Conservation (phyloP, 192 early-diverging fungal genomes). For the Umbelopsis sp. region DNA sequence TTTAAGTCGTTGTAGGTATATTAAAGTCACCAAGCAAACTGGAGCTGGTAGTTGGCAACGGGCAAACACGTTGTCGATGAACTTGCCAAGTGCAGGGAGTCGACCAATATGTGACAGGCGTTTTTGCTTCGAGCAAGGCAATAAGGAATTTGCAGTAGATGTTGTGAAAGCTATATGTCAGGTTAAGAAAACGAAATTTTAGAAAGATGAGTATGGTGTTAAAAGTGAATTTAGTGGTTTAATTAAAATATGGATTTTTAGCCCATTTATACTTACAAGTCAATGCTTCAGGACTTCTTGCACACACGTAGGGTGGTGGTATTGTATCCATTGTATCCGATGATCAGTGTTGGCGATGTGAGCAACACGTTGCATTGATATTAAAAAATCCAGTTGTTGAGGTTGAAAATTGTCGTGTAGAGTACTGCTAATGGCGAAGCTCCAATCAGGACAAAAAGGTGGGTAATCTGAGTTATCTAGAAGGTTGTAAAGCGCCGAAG, state of each 20-base stretch:
- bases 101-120: neutral
- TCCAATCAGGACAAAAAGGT: neutral
- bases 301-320: conserved; percentile 8
- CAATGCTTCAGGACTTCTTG: conserved; percentile 14
- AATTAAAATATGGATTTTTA: too few species aligned
- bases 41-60: conserved; percentile 15
- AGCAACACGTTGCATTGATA: conserved; percentile 1
- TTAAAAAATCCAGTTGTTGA: neutral
- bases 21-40: conserved; percentile 49
- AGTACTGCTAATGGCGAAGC: neutral
- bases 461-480: too few species aligned
- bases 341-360: neutral
- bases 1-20: conserved; percentile 67
- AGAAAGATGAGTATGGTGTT: neutral
- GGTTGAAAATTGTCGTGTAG: neutral
- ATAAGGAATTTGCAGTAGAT: neutral
- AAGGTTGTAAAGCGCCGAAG: too few species aligned
- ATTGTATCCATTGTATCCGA: conserved; percentile 14
- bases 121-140: conserved; percentile 11
- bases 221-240: too few species aligned
- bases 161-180: neutral
- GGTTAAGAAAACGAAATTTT: neutral
- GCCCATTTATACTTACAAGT: neutral
- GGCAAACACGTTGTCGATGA: conserved; percentile 11
- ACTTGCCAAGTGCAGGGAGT: neutral